Evolutionary conservation across 305 asterid species (phyloP).

Genomic region (Rubia tinctorum): DNA sequence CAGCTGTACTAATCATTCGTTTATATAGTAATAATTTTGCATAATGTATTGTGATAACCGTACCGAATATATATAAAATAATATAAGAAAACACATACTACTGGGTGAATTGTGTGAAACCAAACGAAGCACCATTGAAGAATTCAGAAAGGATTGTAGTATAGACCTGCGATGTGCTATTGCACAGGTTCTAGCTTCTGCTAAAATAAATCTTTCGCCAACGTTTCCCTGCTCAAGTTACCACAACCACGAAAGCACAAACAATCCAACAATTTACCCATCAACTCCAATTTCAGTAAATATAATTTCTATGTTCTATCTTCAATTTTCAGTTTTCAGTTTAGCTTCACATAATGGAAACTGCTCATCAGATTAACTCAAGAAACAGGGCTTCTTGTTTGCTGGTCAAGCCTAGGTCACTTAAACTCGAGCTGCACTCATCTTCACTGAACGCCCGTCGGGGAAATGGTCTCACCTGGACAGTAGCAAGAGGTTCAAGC

Average conservation of each 20-base stretch:
- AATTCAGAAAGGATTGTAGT: not conserved
- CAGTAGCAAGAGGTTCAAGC: not conserved
- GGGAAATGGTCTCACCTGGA: constrained; percentile 94
- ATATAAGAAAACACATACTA: not conserved
- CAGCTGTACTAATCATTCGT: too few species aligned
- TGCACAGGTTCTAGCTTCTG: not conserved
- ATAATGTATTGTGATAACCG: too few species aligned
- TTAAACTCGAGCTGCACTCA: constrained; percentile 55
- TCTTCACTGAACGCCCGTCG: constrained; percentile 73
- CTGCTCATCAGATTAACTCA: constrained; percentile 55
- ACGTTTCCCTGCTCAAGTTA: not conserved
- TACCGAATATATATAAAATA: too few species aligned
- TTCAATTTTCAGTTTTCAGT: constrained; percentile 4
- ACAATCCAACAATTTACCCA: constrained; percentile 5
- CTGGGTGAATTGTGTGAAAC: not conserved
- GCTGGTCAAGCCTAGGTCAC: constrained; percentile 87
- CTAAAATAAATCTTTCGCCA: constrained; percentile 2
- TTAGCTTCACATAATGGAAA: constrained; percentile 24
- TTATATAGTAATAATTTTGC: too few species aligned
- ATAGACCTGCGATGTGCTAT: not conserved
- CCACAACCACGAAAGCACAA: constrained; percentile 16
- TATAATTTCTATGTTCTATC: constrained; percentile 13
- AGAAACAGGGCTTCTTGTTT: constrained; percentile 95
- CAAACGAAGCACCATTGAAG: not conserved
- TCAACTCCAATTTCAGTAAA: not conserved